A percentile compares a stretch with the other conserved stretches of the same genome.
Conservation (phyloP, 495 filamentous ascomycete species). For the Achaetomiella virescens region DNA sequence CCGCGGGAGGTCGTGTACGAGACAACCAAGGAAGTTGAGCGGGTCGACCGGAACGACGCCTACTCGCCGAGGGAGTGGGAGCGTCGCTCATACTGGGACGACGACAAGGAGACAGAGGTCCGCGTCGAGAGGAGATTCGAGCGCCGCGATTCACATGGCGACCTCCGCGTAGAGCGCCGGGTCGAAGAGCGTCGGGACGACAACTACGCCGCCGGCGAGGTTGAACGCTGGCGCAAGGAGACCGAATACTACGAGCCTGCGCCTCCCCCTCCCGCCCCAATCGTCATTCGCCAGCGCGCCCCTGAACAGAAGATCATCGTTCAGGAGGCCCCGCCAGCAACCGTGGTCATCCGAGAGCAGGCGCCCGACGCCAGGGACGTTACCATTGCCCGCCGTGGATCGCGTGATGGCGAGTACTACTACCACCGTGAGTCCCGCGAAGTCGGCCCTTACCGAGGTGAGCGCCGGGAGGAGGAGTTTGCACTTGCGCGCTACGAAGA, state of each 20-base stretch:
- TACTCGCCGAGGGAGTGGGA: constrained; percentile 31
- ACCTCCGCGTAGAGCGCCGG: constrained; percentile 43
- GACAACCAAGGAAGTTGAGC: constrained; percentile 33
- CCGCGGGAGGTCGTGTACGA: constrained; percentile 34
- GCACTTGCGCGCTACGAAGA: constrained; percentile 49
- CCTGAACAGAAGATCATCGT: constrained; percentile 67
- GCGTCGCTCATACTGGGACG: constrained; percentile 36
- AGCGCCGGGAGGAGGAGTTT: constrained; percentile 48
- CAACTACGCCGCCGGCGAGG: constrained; percentile 31
- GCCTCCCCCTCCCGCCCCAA: constrained; percentile 47
- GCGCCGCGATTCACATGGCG: constrained; percentile 35
- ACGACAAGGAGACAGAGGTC: constrained; percentile 35
- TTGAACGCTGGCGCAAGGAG: constrained; percentile 59
- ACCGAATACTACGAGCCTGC: constrained; percentile 60
- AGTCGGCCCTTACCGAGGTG: constrained; percentile 43
- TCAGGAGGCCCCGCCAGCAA: constrained; percentile 63
- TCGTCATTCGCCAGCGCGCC: constrained; percentile 58
- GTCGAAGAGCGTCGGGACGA: constrained; percentile 41
- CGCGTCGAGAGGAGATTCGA: constrained; percentile 41
- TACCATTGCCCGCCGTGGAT: constrained; percentile 47
- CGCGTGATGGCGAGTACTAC: constrained; percentile 45
- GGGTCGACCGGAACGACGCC: constrained; percentile 23
- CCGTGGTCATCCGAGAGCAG: constrained; percentile 60
- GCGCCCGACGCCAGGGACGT: constrained; percentile 42
- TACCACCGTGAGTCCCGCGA: constrained; percentile 52